Percentiles rank a stretch among this genome's conserved stretches.
phyloP scores from a whole-genome alignment of 1,139 yeast genomes.

The Kluyveromyces sp. region DNA sequence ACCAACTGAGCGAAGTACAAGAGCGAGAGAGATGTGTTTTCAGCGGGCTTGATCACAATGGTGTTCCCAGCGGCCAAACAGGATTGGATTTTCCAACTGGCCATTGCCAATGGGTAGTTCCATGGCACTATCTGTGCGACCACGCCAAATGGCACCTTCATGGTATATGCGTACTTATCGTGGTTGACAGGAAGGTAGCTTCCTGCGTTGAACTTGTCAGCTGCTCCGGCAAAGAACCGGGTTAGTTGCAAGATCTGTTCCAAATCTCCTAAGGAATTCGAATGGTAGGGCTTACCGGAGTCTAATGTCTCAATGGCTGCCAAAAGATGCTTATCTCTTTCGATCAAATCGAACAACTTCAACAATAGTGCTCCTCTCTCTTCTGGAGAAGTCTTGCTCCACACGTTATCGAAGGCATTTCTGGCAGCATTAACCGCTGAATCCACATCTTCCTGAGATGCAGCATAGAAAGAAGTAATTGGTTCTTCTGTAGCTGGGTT shows the following conservation, averaged over 20 bases:
- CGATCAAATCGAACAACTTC: constrained; percentile 46
- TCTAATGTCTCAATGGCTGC: constrained; percentile 58
- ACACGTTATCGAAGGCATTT: constrained; percentile 48
- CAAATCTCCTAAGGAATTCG: constrained; percentile 53
- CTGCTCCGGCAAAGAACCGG: constrained; percentile 78
- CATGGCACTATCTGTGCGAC: constrained; percentile 73
- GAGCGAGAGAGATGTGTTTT: constrained; percentile 59
- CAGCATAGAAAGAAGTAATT: constrained; percentile 61
- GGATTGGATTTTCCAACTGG: constrained; percentile 64
- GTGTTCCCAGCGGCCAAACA: constrained; percentile 66
- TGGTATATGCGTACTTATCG: constrained; percentile 64
- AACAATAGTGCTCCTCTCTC: constrained; percentile 41
- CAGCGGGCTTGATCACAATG: constrained; percentile 61
- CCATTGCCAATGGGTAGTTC: constrained; percentile 69
- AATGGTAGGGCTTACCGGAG: constrained; percentile 53
- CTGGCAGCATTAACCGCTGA: constrained; percentile 69
- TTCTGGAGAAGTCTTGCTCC: constrained; percentile 43
- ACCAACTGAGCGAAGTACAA: constrained; percentile 47
- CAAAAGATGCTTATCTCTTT: constrained; percentile 41
- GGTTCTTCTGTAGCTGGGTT: constrained; percentile 65
- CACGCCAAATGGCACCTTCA: constrained; percentile 77
- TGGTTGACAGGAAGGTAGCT: constrained; percentile 57
- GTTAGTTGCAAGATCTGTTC: constrained; percentile 52
- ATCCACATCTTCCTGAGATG: constrained; percentile 63
- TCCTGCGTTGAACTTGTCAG: constrained; percentile 72